A percentile compares a stretch with the other conserved stretches of the same genome.
Evolutionary conservation across 352 stramenopile genomes (phyloP).

Genomic region (Globisporangium spinosum): DNA sequence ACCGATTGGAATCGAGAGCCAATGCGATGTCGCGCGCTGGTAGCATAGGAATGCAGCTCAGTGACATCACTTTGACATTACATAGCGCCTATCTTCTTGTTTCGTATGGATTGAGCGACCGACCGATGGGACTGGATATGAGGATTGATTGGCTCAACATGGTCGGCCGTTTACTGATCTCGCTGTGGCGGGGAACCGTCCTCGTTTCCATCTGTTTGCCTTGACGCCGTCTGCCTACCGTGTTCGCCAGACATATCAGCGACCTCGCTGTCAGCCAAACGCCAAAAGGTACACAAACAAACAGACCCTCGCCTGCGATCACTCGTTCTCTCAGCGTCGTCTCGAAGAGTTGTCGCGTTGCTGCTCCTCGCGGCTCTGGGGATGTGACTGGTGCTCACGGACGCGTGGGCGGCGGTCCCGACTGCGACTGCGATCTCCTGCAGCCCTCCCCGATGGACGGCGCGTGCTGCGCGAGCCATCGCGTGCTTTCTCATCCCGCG

Average conservation of each 20-base stretch:
- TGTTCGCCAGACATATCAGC: neutral
- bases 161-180: neutral
- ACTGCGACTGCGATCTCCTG: constrained; percentile 9
- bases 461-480: neutral
- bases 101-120: neutral
- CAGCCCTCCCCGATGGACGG: neutral
- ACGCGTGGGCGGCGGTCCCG: neutral
- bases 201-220: neutral
- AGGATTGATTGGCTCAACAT: neutral
- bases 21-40: neutral
- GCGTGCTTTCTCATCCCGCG: constrained; percentile 24
- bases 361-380: neutral
- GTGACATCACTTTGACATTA: neutral
- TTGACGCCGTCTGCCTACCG: neutral
- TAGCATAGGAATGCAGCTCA: neutral
- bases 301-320: neutral
- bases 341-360: constrained; percentile 5
- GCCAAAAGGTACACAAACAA: neutral
- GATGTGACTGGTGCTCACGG: neutral
- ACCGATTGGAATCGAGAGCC: neutral
- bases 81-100: neutral
- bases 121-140: neutral
- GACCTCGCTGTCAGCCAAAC: neutral
- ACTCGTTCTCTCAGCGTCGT: neutral
- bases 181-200: neutral